phyloP scores from a whole-genome alignment of 257 asterid genomes.

The Rehmannia glutinosa region DNA sequence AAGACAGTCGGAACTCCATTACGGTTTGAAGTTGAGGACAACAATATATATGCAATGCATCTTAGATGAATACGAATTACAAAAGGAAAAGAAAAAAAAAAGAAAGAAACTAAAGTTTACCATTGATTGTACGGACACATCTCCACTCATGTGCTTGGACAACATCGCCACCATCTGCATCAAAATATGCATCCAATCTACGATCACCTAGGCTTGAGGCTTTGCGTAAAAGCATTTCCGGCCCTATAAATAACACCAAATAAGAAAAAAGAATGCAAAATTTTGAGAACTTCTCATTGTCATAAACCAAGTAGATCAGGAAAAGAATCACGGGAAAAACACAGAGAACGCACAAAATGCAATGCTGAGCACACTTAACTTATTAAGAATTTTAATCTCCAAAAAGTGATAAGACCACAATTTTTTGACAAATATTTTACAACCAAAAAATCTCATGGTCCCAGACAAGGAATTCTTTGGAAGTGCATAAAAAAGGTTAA shows the following conservation, averaged over 20 bases:
- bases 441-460: neutral
- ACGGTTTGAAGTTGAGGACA: neutral
- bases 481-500: neutral
- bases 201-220: conserved; percentile 52
- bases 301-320: neutral
- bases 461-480: neutral
- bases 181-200: conserved; percentile 45
- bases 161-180: conserved; percentile 75
- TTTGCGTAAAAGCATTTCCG: conserved; percentile 78
- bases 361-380: neutral
- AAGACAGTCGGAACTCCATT: too few species aligned
- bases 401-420: neutral
- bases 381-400: neutral
- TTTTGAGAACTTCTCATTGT: neutral
- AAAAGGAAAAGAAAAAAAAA: neutral
- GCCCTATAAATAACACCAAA: conserved; percentile 52
- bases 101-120: conserved; percentile 34
- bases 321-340: neutral
- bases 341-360: neutral
- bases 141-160: conserved; percentile 91
- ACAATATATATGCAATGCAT: neutral
- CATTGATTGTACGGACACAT: conserved; percentile 87
- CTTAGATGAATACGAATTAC: neutral
- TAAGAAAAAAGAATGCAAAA: conserved; percentile 17
- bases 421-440: neutral